Evolutionary conservation across 2,329 filamentous ascomycete genomes (phyloP).

Genomic region (Colletotrichum echinochloae): DNA sequence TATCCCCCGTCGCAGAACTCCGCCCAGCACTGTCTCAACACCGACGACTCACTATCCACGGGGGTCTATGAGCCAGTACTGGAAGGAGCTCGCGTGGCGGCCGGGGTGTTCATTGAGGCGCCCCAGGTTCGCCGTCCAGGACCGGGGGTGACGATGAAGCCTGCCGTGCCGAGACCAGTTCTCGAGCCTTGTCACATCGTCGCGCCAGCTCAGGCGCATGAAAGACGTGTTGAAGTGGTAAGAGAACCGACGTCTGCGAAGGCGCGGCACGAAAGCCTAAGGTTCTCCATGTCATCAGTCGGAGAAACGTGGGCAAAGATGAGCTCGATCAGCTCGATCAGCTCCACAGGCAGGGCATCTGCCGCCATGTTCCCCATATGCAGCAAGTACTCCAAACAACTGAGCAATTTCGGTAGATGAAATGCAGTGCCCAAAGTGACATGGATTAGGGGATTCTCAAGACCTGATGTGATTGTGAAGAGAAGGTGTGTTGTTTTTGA

Average conservation of each 20-base stretch:
- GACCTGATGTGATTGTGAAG: not conserved
- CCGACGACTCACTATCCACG: conserved; percentile 51
- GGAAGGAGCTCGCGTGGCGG: conserved; percentile 50
- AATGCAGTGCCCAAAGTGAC: not conserved
- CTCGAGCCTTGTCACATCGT: conserved; percentile 59
- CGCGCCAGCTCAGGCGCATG: conserved; percentile 56
- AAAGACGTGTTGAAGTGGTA: conserved; percentile 57
- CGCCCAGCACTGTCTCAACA: conserved; percentile 52
- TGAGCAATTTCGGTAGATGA: too few species aligned
- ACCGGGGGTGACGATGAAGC: conserved; percentile 55
- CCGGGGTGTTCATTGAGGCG: conserved; percentile 56
- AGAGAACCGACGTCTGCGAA: conserved; percentile 56
- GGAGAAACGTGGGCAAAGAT: conserved; percentile 57
- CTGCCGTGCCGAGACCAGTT: conserved; percentile 57
- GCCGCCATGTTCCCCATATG: not conserved
- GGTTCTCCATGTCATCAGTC: conserved; percentile 50
- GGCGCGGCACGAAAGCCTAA: conserved; percentile 55
- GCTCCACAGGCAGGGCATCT: conserved; percentile 51
- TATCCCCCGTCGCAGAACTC: conserved; percentile 49
- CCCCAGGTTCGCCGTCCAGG: conserved; percentile 60
- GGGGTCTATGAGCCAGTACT: conserved; percentile 54
- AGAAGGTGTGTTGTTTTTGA: not conserved
- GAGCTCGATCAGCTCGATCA: conserved; percentile 55
- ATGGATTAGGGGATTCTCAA: not conserved
- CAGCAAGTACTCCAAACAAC: too few species aligned